These are phyloP conservation scores for Pancytospora philotis DNA, from an alignment of 371 early-diverging fungal genomes.

Conservation along the genomic window DNA sequence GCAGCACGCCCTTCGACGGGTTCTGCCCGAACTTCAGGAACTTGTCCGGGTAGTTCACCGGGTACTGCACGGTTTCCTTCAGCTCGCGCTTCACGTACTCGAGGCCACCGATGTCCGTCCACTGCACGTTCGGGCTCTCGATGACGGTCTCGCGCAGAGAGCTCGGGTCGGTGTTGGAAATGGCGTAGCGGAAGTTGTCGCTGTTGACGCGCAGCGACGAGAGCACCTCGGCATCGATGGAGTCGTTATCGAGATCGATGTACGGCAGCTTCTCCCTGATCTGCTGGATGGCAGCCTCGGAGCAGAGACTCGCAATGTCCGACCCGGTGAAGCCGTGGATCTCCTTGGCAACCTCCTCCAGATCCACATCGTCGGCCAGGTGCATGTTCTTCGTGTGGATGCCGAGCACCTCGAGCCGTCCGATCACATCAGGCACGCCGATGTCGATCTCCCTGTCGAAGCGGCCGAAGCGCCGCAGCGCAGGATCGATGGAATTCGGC, in stretches of 20 bases:
- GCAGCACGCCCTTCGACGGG: slow-evolving; percentile 95
- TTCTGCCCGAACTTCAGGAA: slow-evolving; percentile 98
- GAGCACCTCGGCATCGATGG: slow-evolving; percentile 88
- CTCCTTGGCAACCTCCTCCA: slow-evolving; percentile 89
- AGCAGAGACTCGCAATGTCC: slow-evolving; percentile 93
- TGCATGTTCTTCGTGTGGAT: slow-evolving; percentile 99
- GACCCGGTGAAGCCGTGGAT: slow-evolving; percentile 97
- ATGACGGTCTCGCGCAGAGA: slow-evolving; percentile 97
- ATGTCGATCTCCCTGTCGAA: slow-evolving; percentile 98
- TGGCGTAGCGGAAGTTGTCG: slow-evolving; percentile 90
- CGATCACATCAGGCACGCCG: slow-evolving; percentile 95
- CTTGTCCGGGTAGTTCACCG: slow-evolving; percentile 97
- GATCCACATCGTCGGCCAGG: slow-evolving; percentile 78
- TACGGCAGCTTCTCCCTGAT: slow-evolving; percentile 87
- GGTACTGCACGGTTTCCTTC: slow-evolving; percentile 98
- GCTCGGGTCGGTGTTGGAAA: slow-evolving; percentile 90
- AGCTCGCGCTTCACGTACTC: slow-evolving; percentile 94
- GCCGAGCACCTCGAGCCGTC: slow-evolving; percentile 90
- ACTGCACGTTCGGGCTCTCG: slow-evolving; percentile 90
- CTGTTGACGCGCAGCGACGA: slow-evolving; percentile 91
- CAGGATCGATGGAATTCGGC: slow-evolving; percentile 91
- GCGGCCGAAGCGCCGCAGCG: slow-evolving; percentile 85
- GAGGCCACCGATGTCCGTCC: slow-evolving; percentile 97
- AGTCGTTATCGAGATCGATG: slow-evolving; percentile 94
- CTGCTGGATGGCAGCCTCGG: slow-evolving; percentile 99